Evolutionary conservation across 2,329 filamentous ascomycete genomes (phyloP).

Genomic region (Ascosphaera apis): DNA sequence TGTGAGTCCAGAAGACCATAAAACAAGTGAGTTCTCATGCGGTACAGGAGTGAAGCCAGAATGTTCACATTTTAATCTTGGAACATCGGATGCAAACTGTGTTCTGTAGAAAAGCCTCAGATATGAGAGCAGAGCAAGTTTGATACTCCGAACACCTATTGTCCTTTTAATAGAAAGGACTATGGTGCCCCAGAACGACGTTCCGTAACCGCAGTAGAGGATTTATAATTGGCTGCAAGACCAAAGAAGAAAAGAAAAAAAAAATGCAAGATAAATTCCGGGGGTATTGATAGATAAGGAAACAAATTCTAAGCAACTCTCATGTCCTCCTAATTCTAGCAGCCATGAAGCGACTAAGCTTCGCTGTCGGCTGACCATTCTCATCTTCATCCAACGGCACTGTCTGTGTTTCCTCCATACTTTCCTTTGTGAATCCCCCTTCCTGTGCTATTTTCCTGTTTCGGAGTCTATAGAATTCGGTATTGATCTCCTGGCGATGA

Average conservation of each 20-base stretch:
- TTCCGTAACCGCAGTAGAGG: too few species aligned
- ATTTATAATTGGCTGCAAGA: too few species aligned
- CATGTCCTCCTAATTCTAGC: conserved; percentile 16
- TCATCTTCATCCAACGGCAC: conserved; percentile 35
- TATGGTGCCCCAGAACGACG: background rate
- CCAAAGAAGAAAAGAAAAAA: background rate
- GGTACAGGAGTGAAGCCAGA: conserved; percentile 6
- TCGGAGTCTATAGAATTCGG: conserved; percentile 61
- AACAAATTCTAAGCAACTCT: background rate
- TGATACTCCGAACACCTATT: background rate
- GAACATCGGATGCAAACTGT: conserved; percentile 2
- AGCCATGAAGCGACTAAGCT: conserved; percentile 25
- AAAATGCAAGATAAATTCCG: too few species aligned
- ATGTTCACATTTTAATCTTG: conserved; percentile 6
- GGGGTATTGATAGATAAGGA: too few species aligned
- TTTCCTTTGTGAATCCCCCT: conserved; percentile 56
- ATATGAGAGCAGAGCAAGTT: background rate
- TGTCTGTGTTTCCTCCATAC: conserved; percentile 36
- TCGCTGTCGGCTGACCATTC: conserved; percentile 10
- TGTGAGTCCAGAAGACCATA: background rate
- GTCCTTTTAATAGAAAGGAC: background rate
- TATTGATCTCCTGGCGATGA: conserved; percentile 53
- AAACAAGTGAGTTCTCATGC: background rate
- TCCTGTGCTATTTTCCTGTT: conserved; percentile 64
- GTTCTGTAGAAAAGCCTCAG: background rate